Percentiles rank a stretch among this genome's conserved stretches.
phyloP scores from a whole-genome alignment of 2,329 filamentous ascomycete genomes.

The Nemania serpens region DNA sequence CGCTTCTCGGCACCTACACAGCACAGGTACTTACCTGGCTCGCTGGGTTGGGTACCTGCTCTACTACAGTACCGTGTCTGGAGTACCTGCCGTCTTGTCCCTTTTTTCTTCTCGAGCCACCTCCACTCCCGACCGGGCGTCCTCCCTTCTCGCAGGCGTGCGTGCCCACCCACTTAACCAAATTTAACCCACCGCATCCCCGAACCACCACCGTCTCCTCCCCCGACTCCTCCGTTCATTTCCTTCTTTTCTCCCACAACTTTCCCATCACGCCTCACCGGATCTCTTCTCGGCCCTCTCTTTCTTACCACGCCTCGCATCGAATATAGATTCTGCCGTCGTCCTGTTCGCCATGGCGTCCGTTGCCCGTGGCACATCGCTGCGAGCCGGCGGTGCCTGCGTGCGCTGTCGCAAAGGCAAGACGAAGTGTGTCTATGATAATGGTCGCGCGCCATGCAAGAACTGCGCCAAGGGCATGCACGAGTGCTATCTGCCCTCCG shows the following conservation, averaged over 20 bases:
- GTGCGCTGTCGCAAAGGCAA: slow-evolving; percentile 68
- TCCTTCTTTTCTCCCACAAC: slow-evolving; percentile 34
- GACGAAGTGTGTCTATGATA: slow-evolving; percentile 67
- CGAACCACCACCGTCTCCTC: slow-evolving; percentile 40
- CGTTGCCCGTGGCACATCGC: slow-evolving; percentile 61
- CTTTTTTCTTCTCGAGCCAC: slow-evolving; percentile 21
- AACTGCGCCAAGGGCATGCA: slow-evolving; percentile 69
- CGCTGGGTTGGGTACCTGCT: not conserved
- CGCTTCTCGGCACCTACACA: not conserved
- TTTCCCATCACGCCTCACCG: slow-evolving; percentile 31
- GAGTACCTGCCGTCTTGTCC: not conserved
- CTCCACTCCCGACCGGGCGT: slow-evolving; percentile 42
- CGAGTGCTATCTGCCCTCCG: slow-evolving; percentile 65
- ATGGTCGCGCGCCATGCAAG: slow-evolving; percentile 64
- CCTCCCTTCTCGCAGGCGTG: slow-evolving; percentile 30
- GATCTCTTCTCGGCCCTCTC: slow-evolving; percentile 35
- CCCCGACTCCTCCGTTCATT: slow-evolving; percentile 39
- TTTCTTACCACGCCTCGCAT: slow-evolving; percentile 2
- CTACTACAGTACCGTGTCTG: not conserved
- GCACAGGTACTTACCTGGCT: not conserved
- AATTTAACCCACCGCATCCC: slow-evolving; percentile 41
- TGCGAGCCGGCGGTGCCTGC: slow-evolving; percentile 64
- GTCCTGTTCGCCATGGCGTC: slow-evolving; percentile 47
- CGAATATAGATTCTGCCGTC: not conserved
- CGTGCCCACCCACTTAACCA: slow-evolving; percentile 32